Percentiles rank a stretch among this genome's conserved stretches.
Conservation (phyloP, 164 flowering plant genomes). For the Umbellularia californica region DNA sequence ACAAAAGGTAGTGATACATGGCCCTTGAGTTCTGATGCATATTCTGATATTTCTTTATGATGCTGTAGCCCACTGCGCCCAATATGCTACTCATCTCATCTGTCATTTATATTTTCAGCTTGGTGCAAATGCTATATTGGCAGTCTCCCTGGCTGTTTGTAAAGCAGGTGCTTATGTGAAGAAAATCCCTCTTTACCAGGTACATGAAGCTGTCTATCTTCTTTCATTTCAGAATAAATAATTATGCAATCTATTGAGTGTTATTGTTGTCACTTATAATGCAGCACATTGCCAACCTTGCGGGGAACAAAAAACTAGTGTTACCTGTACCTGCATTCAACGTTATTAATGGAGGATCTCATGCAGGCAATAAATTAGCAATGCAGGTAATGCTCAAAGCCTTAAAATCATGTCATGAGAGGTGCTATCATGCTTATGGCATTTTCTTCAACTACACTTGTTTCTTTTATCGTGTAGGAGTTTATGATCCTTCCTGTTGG, state of each 20-base stretch:
- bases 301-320: slow-evolving; percentile 42
- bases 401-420: neutral
- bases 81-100: neutral
- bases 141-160: slow-evolving; percentile 47
- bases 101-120: slow-evolving; percentile 24
- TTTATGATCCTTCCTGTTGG: slow-evolving; percentile 53
- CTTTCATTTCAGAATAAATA: neutral
- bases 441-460: neutral
- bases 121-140: slow-evolving; percentile 49
- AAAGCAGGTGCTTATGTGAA: slow-evolving; percentile 43
- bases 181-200: slow-evolving; percentile 43
- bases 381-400: slow-evolving; percentile 30
- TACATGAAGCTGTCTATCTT: slow-evolving; percentile 1
- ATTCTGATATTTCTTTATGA: neutral
- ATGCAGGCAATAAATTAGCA: slow-evolving; percentile 48
- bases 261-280: neutral
- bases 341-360: slow-evolving; percentile 51
- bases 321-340: slow-evolving; percentile 51
- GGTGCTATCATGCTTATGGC: neutral
- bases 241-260: neutral
- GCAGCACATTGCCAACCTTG: slow-evolving; percentile 46
- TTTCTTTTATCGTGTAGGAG: slow-evolving; percentile 22
- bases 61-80: neutral
- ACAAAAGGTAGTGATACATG: slow-evolving; percentile 28
- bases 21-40: neutral